Base-by-base conservation (phyloP, 169 alveolate species). In the Plasmodium knowlesi region DNA sequence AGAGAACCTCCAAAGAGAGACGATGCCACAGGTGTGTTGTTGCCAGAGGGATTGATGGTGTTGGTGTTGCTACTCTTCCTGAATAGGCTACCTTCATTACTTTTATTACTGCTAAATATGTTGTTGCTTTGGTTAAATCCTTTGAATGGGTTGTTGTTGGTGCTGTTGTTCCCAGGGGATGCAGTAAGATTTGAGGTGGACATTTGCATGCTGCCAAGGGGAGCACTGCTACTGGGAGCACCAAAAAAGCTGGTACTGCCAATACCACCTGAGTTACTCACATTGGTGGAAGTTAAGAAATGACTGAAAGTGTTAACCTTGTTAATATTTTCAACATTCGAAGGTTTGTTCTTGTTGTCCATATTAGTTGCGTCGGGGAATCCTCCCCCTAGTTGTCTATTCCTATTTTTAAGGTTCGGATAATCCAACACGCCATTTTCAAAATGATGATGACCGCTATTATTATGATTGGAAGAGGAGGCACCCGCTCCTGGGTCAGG, bases 351-450 rank as follows among this genome's bases (percentile, higher is more conserved):
- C 28, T 85, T 85, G 9, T 85, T 85, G 6, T 85, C 93, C 14
- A 74, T 0, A 85, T 85, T 74, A 1, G 78, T 32, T 3, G 61
- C 19, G 61, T 80, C 82, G 10, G 94, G 32, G 32, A 89, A 79
- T 14, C 94, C 94, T 8, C 94, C 94, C 10, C 94, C 94, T 0
- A 43, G 25, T 30, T 89, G 94, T 57, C 82, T 89, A 41, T 8
- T 32, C 74, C 94, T 78, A 73, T 89, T 79, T 89, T 89, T 79
- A 34, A 89, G 16, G 34, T 37, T 39, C 10, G 94, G 94, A 10
- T 89, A 89, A 79, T 89, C 94, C 25, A 78, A 28, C 8, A 89
- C 89, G 5, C 94, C 94, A 89, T 70, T 67, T 73, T 89, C 94
- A 89, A 89, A 89, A 53, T 89, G 82, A 19, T 79, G 86, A 61